phyloP scores from a whole-genome alignment of 2,329 filamentous ascomycete genomes.

The Biscogniauxia mediterranea region DNA sequence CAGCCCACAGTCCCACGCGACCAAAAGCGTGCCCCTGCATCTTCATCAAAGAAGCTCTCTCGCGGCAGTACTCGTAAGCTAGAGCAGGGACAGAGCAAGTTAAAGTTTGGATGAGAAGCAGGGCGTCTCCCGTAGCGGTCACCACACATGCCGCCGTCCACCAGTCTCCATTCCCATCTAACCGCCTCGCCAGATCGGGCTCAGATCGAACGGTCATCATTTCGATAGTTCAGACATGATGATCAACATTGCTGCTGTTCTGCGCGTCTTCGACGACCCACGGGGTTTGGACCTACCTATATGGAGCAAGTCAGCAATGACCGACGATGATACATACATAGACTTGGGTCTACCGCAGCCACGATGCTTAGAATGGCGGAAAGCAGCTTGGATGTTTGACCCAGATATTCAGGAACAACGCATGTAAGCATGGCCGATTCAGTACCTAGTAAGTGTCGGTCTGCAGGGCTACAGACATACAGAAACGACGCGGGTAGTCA shows the following conservation, averaged over 20 bases:
- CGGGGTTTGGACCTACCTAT: neutral
- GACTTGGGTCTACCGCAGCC: neutral
- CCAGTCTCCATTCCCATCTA: constrained; percentile 10
- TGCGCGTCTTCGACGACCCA: neutral
- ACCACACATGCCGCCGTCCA: constrained; percentile 13
- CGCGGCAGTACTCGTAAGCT: constrained; percentile 38
- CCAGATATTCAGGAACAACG: neutral
- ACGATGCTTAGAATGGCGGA: neutral
- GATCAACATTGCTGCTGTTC: neutral
- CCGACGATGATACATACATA: neutral
- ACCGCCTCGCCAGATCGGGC: constrained; percentile 4
- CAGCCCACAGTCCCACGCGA: constrained; percentile 33
- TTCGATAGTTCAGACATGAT: neutral
- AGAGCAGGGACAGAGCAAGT: constrained; percentile 60
- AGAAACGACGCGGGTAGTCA: neutral
- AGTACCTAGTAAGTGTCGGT: constrained; percentile 10
- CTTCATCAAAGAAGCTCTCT: constrained; percentile 38
- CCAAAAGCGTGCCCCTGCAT: constrained; percentile 35
- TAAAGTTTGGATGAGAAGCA: constrained; percentile 55
- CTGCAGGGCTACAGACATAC: constrained; percentile 4
- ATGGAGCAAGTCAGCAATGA: neutral
- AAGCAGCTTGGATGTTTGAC: neutral
- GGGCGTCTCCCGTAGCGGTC: constrained; percentile 22
- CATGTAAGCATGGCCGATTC: neutral
- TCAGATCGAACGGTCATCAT: neutral